Base-by-base conservation (phyloP, 495 filamentous ascomycete genomes). In the Penicillium ucsense region DNA sequence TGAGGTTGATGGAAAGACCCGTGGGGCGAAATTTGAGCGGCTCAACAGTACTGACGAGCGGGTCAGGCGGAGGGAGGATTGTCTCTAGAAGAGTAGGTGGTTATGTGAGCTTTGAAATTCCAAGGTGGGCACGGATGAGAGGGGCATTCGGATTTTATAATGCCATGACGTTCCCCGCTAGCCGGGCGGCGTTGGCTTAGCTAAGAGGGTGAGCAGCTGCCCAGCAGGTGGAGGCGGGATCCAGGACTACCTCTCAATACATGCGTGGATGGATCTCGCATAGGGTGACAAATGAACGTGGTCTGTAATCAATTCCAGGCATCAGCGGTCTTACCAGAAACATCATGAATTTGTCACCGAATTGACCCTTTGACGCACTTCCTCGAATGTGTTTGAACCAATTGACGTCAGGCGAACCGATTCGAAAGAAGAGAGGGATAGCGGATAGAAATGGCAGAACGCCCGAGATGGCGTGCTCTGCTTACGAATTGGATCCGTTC, bases 1-100 rank as follows among this genome's bases (percentile, higher is more conserved):
- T 12, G 64, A 60, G 38, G 67, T 63, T 3, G 50, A 48, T 38
- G 67, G 63, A 43, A 71, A 71, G 12, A 41, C 40, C 11, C 55
- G 57, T 45, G 41, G 33, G 28, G 45, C 31, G 4, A 48, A 20
- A 2, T 20, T 41, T 8, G 38, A 31, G 37, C 55, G 44, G 57
- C 10, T 31, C 5, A 43, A 27, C 31, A 31, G 33, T 40, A 11
- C 11, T 39, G 42, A 45, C 32, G 48, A 38, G 40, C 58, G 52
- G 34, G 50, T 39, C 35, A 51, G 33, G 27, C 48, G 52, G 45
- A 61, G 31, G 32, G 41, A n/a, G 12, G 56, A 36, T 44, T 53
- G 39, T 42, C 49, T 60, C 48, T 57, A 48, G 49, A 60, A 45
- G 43, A 32, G 40, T 28, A 36, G 43, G 44, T 20, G 20, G 49